phyloP scores from a whole-genome alignment of 176 grass and related monocot species.

The Carex littledalei region DNA sequence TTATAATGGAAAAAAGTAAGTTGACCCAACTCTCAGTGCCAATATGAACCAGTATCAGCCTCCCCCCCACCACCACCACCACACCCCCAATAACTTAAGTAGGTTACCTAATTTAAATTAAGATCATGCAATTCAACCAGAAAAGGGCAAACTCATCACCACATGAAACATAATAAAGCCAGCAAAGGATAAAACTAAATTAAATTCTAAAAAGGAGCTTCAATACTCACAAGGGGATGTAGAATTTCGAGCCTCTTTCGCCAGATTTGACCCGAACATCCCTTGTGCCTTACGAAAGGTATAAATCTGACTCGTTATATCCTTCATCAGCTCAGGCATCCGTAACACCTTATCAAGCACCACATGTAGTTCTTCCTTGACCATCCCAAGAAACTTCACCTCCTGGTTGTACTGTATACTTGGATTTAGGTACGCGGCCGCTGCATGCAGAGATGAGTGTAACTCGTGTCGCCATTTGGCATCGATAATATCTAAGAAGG shows the following conservation, averaged over 20 bases:
- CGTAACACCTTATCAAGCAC: conserved; percentile 80
- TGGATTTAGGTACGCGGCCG: conserved; percentile 78
- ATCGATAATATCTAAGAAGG: conserved; percentile 85
- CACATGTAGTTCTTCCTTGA: conserved; percentile 71
- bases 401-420: conserved; percentile 88
- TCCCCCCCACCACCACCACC: background rate
- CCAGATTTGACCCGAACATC: conserved; percentile 85
- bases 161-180: background rate
- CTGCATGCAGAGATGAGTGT: conserved; percentile 87
- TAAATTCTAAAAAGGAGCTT: background rate
- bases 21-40: background rate
- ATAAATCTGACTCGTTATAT: conserved; percentile 74
- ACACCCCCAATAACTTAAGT: background rate
- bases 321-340: conserved; percentile 62
- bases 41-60: background rate
- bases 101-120: background rate
- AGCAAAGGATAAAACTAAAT: background rate
- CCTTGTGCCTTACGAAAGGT: conserved; percentile 80
- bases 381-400: conserved; percentile 54
- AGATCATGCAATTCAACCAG: background rate
- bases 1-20: background rate
- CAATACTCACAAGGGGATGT: conserved; percentile 54
- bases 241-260: conserved; percentile 77
- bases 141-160: background rate
- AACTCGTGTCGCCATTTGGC: conserved; percentile 69